Percentiles rank a stretch among this genome's conserved stretches.
These are phyloP conservation scores for Ustilago nuda DNA, from an alignment of 1,284 basidiomycete species.

Conservation along the genomic window DNA sequence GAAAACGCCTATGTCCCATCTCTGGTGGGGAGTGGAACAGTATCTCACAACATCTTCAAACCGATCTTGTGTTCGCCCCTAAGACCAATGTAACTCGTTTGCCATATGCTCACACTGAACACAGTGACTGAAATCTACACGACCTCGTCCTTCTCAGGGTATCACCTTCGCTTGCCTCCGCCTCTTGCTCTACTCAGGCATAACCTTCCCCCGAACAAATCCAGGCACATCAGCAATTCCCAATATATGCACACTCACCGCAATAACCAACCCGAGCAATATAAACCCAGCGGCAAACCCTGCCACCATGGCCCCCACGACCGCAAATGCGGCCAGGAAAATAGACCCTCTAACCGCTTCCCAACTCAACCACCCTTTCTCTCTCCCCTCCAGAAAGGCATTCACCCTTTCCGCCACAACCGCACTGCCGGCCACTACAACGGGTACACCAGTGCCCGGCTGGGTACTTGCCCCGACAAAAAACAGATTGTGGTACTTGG, in stretches of 20 bases:
- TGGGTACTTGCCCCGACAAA: slow-evolving; percentile 70
- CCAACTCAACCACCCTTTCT: slow-evolving; percentile 41
- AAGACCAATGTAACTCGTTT: too few species aligned
- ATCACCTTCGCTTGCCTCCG: too few species aligned
- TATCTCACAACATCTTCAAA: too few species aligned
- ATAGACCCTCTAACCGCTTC: slow-evolving; percentile 44
- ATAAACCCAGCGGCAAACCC: slow-evolving; percentile 36
- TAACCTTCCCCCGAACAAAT: slow-evolving; percentile 35
- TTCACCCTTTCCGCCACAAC: slow-evolving; percentile 55
- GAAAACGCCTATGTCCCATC: too few species aligned
- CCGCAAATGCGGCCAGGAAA: slow-evolving; percentile 26
- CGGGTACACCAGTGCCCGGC: slow-evolving; percentile 69
- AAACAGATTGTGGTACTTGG: slow-evolving; percentile 64
- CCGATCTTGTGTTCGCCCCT: too few species aligned
- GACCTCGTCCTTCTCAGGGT: too few species aligned
- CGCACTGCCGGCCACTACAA: slow-evolving; percentile 60
- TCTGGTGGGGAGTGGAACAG: too few species aligned
- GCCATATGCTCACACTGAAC: too few species aligned
- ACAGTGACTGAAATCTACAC: too few species aligned
- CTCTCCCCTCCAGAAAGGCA: slow-evolving; percentile 34
- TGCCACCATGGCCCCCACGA: slow-evolving; percentile 27
- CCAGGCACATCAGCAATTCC: slow-evolving; percentile 47
- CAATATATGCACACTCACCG: slow-evolving; percentile 30
- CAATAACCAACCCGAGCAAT: slow-evolving; percentile 31
- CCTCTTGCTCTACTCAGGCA: slow-evolving; percentile 25